Percentiles rank a stretch among this genome's conserved stretches.
These are phyloP conservation scores for Sutorius eximius DNA, from an alignment of 1,284 basidiomycete species.

Conservation along the genomic window DNA sequence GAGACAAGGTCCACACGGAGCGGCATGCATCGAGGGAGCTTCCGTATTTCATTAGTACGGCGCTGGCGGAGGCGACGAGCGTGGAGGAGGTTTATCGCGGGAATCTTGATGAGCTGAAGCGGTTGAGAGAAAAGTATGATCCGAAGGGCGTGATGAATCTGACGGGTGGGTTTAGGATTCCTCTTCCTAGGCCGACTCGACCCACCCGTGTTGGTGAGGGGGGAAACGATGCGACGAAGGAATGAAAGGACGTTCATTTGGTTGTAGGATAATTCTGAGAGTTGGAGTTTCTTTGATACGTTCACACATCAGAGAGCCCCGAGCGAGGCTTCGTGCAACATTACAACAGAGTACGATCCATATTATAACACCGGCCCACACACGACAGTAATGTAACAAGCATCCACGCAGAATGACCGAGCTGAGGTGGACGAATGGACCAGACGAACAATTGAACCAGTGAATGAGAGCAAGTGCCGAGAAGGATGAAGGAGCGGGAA, in stretches of 20 bases:
- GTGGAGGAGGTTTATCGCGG: slow-evolving; percentile 10
- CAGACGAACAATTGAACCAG: background rate
- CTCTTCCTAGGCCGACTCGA: background rate
- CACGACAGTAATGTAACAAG: slow-evolving; percentile 1
- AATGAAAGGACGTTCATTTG: background rate
- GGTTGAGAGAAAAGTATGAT: slow-evolving; percentile 5
- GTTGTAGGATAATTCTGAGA: background rate
- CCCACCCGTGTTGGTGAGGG: background rate
- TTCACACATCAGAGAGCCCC: background rate
- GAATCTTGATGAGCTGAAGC: slow-evolving; percentile 4
- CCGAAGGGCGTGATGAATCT: slow-evolving; percentile 10
- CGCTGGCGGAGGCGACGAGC: slow-evolving; percentile 5
- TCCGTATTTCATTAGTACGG: slow-evolving; percentile 7
- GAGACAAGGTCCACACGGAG: background rate
- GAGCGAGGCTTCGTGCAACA: background rate
- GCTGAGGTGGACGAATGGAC: background rate
- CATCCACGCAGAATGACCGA: background rate
- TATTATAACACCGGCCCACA: background rate
- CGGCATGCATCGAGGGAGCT: background rate
- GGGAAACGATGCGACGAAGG: background rate
- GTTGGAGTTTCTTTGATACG: too few relatives aligned
- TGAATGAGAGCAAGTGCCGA: background rate
- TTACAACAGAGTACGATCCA: slow-evolving; percentile 9
- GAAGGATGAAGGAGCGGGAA: too few relatives aligned
- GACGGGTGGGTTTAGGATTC: slow-evolving; percentile 19